Conservation (phyloP, 2,329 filamentous ascomycete species). For the Trichoderma atroviride region DNA sequence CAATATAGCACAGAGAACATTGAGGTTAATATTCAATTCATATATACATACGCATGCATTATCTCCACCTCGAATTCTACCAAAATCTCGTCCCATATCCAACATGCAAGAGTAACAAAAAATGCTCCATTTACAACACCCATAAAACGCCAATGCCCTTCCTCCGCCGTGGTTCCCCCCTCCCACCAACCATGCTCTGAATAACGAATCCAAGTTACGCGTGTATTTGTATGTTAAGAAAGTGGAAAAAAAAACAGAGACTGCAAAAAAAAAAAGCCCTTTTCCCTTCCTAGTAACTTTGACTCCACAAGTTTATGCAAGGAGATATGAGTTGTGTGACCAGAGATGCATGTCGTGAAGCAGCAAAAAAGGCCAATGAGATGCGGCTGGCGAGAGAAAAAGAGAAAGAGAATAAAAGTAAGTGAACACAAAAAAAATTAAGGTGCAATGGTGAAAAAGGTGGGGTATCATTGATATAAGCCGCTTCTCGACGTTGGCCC, state of each 20-base stretch:
- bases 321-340: not conserved
- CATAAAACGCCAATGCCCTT: not conserved
- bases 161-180: not conserved
- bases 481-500: constrained; percentile 5
- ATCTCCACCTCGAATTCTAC: not conserved
- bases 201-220: constrained; percentile 1
- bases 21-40: not conserved
- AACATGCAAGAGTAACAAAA: not conserved
- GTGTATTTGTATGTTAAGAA: not conserved
- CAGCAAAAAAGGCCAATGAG: not conserved
- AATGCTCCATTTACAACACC: not conserved
- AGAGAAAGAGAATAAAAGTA: not conserved
- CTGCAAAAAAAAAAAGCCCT: not conserved
- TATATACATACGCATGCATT: constrained; percentile 1
- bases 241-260: not conserved
- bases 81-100: not conserved
- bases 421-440: not conserved
- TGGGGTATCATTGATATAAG: constrained; percentile 28
- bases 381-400: constrained; percentile 10
- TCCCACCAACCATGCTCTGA: not conserved
- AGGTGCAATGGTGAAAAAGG: constrained; percentile 3
- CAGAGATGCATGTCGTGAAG: not conserved
- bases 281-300: not conserved
- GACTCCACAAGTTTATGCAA: not conserved
- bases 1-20: too few relatives aligned